Conservation (phyloP, 2,329 filamentous ascomycete genomes). For the Davidsoniella virescens region DNA sequence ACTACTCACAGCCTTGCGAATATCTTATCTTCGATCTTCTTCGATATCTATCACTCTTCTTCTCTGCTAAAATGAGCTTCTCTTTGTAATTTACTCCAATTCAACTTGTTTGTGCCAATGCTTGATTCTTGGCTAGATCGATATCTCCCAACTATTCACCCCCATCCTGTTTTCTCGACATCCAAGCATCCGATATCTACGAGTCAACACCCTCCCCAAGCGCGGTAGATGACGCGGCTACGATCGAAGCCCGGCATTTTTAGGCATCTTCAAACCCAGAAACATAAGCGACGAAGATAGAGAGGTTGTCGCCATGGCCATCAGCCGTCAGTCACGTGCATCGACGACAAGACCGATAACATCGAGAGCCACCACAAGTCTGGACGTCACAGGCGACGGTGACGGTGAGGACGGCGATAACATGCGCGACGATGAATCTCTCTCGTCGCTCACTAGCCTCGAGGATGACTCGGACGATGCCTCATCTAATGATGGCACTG, state of each 20-base stretch:
- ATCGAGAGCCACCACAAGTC: neutral
- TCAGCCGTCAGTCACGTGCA: neutral
- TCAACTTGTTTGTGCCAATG: no score
- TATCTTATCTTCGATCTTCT: no score
- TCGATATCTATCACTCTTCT: no score
- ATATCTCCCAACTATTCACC: no score
- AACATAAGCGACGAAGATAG: constrained; percentile 1
- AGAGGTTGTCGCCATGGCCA: neutral
- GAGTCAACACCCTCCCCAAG: neutral
- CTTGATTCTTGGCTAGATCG: no score
- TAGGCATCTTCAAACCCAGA: neutral
- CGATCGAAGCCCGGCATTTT: neutral
- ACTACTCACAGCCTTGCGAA: no score
- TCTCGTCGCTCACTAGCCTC: constrained; percentile 10
- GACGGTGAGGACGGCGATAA: neutral
- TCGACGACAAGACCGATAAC: neutral
- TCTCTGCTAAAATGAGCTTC: no score
- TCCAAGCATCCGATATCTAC: no score
- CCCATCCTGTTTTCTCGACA: no score
- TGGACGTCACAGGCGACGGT: neutral
- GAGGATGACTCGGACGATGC: constrained; percentile 4
- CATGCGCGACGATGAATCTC: constrained; percentile 7
- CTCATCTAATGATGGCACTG: neutral
- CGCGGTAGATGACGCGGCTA: constrained; percentile 1
- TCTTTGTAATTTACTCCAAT: no score